A percentile compares a stretch with the other conserved stretches of the same genome.
These are phyloP conservation scores for Dothidotthia symphoricarpi DNA, from an alignment of 2,329 filamentous ascomycete species.

Conservation along the genomic window DNA sequence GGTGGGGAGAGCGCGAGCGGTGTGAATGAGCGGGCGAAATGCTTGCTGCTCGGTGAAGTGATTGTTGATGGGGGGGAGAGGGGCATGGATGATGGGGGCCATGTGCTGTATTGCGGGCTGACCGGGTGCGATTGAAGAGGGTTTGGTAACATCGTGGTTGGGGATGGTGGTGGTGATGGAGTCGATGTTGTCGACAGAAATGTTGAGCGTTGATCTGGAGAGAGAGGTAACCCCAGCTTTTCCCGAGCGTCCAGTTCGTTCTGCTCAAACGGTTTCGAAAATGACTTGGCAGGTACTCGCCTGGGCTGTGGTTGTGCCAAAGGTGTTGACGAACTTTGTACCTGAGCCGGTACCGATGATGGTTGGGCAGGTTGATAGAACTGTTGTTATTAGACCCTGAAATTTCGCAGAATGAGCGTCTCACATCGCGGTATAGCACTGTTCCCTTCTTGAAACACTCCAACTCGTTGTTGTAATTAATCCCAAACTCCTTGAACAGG, in stretches of 20 bases:
- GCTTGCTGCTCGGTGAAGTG: constrained; percentile 19
- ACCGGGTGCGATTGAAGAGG: constrained; percentile 25
- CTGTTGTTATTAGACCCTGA: constrained; percentile 18
- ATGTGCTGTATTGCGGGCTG: constrained; percentile 10
- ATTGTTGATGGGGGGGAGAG: constrained; percentile 26
- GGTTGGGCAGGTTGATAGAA: constrained; percentile 23
- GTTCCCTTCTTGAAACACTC: constrained; percentile 94
- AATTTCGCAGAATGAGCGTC: constrained; percentile 24
- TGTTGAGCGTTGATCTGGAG: constrained; percentile 25
- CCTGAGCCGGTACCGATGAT: constrained; percentile 11
- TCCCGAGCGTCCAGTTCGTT: neutral
- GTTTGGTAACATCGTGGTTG: constrained; percentile 22
- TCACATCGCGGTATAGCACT: constrained; percentile 77
- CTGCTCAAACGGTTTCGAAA: constrained; percentile 23
- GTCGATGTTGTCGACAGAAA: constrained; percentile 38
- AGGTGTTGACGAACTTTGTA: constrained; percentile 1
- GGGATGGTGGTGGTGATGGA: constrained; percentile 35
- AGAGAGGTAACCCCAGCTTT: constrained; percentile 6
- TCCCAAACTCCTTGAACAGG: constrained; percentile 79
- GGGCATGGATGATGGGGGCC: constrained; percentile 22
- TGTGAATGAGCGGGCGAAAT: constrained; percentile 22
- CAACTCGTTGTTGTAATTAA: constrained; percentile 97
- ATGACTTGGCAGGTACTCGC: constrained; percentile 8
- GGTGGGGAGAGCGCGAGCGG: constrained; percentile 37
- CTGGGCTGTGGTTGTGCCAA: constrained; percentile 5